Base-by-base conservation (phyloP, 2,329 filamentous ascomycete species). In the Ceratocystis lukuohia region DNA sequence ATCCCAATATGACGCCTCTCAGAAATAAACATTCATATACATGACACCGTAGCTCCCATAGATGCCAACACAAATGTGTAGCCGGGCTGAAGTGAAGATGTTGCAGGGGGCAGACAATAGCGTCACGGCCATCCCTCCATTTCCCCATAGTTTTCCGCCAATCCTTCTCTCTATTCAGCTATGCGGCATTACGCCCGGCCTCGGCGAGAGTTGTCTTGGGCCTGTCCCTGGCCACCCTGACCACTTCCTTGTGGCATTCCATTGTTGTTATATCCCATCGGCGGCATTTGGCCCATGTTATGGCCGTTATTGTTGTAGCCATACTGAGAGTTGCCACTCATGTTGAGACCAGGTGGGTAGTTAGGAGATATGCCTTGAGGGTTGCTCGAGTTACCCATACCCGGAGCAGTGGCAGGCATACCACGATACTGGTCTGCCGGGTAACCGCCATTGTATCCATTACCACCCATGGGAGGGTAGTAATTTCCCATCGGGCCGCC, bases 401-500 rank as follows among this genome's bases (percentile, higher is more conserved):
- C 77, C 63, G 61, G 64, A 62, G 37, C 61, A 15, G 17, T 59
- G n/a, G 67, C 80, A 78, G 67, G 82, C 80, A 71, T 81, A 85
- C 70, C 83, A 82, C 45, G 86, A 83, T 62, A 82, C 74, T 0
- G 79, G 74, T 6, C 81, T 76, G 69, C 76, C 78, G 45, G 78
- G 72, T 66, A 85, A n/a, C 76, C 78, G 79, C 76, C 72, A 81
- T 82, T 33, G 45, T 64, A 64, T 20, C 62, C 62, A 22, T 12
- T 41, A 6, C 12, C 22, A 17, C 22, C 50, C 78, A 86, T 80
- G 6, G 76, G 73, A 3, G 81, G 79, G 71, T 80, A 86, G 73
- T 78, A 84, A 72, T 80, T 83, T 72, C 77, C 80, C 76, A 84
- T 80, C 8, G 80, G 80, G 12, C 82, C 80, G 1, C 77, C 79